Percentiles rank a stretch among this genome's conserved stretches.
phyloP scores from a whole-genome alignment of 2,329 filamentous ascomycete species.

The Cladobotryum mycophilum region DNA sequence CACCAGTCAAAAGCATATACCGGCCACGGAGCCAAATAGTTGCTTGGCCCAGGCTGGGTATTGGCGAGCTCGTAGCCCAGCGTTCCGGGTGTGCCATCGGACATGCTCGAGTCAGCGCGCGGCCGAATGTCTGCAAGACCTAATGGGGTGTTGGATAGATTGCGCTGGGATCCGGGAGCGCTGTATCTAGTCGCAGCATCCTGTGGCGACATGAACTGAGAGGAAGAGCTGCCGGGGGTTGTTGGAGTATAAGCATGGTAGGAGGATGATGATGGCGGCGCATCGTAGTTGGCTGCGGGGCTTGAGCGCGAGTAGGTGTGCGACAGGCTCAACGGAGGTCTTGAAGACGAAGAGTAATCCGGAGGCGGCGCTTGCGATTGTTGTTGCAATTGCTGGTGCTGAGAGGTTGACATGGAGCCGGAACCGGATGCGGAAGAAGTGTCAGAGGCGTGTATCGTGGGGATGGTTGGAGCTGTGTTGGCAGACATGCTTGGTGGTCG shows the following conservation, averaged over 20 bases:
- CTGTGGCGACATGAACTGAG: conserved; percentile 59
- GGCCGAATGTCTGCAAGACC: conserved; percentile 89
- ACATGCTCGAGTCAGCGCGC: conserved; percentile 72
- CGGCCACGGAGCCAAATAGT: conserved; percentile 89
- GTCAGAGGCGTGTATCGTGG: conserved; percentile 38
- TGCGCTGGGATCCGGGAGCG: conserved; percentile 52
- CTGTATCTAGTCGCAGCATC: conserved; percentile 46
- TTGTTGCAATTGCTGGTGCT: conserved; percentile 26
- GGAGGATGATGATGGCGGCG: conserved; percentile 47
- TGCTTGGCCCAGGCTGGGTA: conserved; percentile 69
- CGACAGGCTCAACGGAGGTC: conserved; percentile 58
- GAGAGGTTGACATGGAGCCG: conserved; percentile 25
- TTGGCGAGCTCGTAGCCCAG: conserved; percentile 60
- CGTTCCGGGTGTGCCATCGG: conserved; percentile 61
- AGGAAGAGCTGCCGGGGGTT: conserved; percentile 55
- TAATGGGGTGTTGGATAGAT: conserved; percentile 75
- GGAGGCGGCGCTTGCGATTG: conserved; percentile 34
- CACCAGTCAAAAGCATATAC: conserved; percentile 99
- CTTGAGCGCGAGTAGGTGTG: conserved; percentile 83
- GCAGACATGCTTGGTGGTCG: conserved; percentile 31
- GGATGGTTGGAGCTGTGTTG: conserved; percentile 40
- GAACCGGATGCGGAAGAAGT: conserved; percentile 17
- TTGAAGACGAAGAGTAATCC: conserved; percentile 58
- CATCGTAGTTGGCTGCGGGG: conserved; percentile 57
- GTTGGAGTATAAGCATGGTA: conserved; percentile 55